These are phyloP conservation scores for Parmelia sp. DNA, from an alignment of 495 filamentous ascomycete species.

Conservation along the genomic window DNA sequence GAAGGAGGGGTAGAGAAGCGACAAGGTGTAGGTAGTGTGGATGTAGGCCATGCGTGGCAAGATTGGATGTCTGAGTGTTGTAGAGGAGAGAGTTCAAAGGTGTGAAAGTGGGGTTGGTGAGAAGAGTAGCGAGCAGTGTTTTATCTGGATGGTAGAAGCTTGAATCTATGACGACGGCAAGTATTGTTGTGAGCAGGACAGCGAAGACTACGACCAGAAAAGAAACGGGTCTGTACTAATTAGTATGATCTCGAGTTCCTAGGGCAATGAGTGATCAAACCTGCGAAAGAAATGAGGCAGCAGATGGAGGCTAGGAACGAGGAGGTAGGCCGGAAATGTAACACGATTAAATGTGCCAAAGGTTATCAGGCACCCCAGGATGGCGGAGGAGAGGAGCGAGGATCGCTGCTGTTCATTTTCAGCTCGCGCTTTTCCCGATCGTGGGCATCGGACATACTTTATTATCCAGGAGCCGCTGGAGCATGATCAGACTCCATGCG, in stretches of 20 bases:
- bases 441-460: conserved; percentile 48
- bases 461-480: conserved; percentile 71
- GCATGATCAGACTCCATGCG: conserved; percentile 83
- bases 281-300: conserved; percentile 77
- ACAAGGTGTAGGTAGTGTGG: conserved; percentile 85
- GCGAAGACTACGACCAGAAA: conserved; percentile 55
- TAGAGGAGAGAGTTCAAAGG: conserved; percentile 89
- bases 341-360: conserved; percentile 92
- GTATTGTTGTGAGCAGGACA: conserved; percentile 53
- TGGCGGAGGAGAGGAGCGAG: conserved; percentile 63
- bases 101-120: conserved; percentile 64
- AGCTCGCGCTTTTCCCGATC: neutral
- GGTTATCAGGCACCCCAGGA: conserved; percentile 73
- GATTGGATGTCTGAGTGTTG: conserved; percentile 68
- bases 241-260: conserved; percentile 17
- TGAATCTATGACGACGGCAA: conserved; percentile 78
- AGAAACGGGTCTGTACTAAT: conserved; percentile 55
- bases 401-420: conserved; percentile 52
- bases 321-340: conserved; percentile 87
- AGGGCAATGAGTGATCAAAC: conserved; percentile 41
- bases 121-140: conserved; percentile 45
- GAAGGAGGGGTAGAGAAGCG: conserved; percentile 77
- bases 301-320: conserved; percentile 73
- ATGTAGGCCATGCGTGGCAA: conserved; percentile 85
- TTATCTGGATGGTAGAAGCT: conserved; percentile 59